A percentile compares a stretch with the other conserved stretches of the same genome.
phyloP scores from a whole-genome alignment of 768 basidiomycete genomes.

The Agrocybe pediades region DNA sequence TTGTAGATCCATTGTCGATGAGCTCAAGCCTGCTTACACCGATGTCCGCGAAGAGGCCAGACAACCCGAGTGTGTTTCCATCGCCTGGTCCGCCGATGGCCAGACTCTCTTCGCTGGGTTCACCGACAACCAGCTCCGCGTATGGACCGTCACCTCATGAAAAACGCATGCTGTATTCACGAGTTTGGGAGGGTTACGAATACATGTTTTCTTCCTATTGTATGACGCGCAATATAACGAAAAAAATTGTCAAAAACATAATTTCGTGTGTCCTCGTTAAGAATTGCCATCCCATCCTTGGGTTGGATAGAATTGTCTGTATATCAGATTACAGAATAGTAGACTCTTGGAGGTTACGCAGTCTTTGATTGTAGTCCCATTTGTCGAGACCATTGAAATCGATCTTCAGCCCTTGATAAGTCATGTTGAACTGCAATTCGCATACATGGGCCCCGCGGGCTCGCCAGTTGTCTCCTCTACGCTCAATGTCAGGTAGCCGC shows the following conservation, averaged over 20 bases:
- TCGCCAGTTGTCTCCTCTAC: conserved; percentile 83
- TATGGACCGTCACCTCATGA: conserved; percentile 83
- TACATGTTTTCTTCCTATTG: conserved; percentile 23
- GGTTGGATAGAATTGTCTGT: background rate
- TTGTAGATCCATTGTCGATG: conserved; percentile 91
- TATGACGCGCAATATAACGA: conserved; percentile 31
- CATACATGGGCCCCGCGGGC: conserved; percentile 68
- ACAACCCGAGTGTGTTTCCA: conserved; percentile 92
- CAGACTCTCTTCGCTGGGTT: conserved; percentile 97
- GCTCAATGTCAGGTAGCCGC: background rate
- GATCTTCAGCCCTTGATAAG: conserved; percentile 61
- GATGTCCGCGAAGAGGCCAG: conserved; percentile 71
- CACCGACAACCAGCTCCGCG: conserved; percentile 92
- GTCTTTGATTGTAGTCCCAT: conserved; percentile 67
- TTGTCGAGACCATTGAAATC: conserved; percentile 78
- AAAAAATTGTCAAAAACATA: conserved; percentile 35
- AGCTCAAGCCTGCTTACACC: conserved; percentile 94
- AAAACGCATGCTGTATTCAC: conserved; percentile 28
- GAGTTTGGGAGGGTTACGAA: conserved; percentile 18
- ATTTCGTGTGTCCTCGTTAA: background rate
- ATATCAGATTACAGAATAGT: conserved; percentile 11
- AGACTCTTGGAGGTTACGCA: conserved; percentile 65
- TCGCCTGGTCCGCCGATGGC: conserved; percentile 98
- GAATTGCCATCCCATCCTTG: background rate
- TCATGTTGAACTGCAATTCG: conserved; percentile 72